Evolutionary conservation across 140 eudicot genomes (phyloP), one percentile per base, ranked within the genome.

Genomic region (Stevia rebaudiana): DNA sequence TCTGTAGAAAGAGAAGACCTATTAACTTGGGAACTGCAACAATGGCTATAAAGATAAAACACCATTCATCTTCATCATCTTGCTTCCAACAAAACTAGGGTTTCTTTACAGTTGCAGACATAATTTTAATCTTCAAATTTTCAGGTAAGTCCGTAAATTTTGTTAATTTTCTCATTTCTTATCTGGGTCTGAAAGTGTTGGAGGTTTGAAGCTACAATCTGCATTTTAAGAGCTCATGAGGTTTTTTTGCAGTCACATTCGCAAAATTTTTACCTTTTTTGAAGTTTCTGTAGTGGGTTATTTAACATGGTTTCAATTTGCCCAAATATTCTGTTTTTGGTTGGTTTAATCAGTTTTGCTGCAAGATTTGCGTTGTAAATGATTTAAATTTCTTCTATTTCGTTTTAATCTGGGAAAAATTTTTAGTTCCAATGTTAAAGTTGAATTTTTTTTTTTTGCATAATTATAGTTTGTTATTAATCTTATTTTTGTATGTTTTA

Each of bases 11-110:
- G 54, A 51, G 55, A 62, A 22, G 22, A 8, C 43, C 42, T 28
- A 24, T 15, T 39, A 18, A 61, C 54, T 72, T 65, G 78, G 76
- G 72, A 73, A 73, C 78, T 54, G 72, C 60, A 64, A 42, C 67
- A 53, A 11, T 50, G 28, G 56, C 56, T 50, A 50, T 50, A 54
- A 54, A 25, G 60, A 52, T 12, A 51, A 63, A 72, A 48, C 33
- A 61, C 65, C 61, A 61, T 61, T 30, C 73, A 68, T 68, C 54
- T 55, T 41, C 68, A 66, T 56, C 65, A 1, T 70, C 68, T 40
- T 24, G 67, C 36, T 51, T 28, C 18, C 75, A 16, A 22, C 10
- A 51, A 31, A 61, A 18, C 36, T 71, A 71, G 76, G 76, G 76
- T 71, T 71, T 41, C n/a, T 35, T 39, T 54, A 57, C 49, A 69